Evolutionary conservation across 176 grass and related monocot genomes (phyloP).

Genomic region (Oryza nivara): DNA sequence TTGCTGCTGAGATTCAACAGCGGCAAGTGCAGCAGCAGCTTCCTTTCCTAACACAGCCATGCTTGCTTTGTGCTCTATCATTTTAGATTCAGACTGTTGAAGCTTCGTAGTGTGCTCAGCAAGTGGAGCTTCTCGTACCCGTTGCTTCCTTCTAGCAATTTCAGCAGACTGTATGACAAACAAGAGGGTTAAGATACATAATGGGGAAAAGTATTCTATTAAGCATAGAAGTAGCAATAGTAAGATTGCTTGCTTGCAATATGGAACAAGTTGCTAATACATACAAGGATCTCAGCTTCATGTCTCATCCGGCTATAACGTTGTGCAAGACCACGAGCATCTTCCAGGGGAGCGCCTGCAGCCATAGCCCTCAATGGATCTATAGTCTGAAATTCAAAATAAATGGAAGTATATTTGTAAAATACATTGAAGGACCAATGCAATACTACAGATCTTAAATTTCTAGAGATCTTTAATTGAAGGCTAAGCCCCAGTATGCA

Average conservation of each 20-base stretch:
- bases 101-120: constrained; percentile 86
- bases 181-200: constrained; percentile 31
- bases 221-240: constrained; percentile 29
- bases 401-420: constrained; percentile 34
- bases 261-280: background rate
- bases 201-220: background rate
- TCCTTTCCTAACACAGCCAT: constrained; percentile 98
- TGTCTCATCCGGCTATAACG: constrained; percentile 98
- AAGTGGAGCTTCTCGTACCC: constrained; percentile 84
- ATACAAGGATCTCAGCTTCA: constrained; percentile 88
- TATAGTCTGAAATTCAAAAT: constrained; percentile 67
- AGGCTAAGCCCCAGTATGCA: constrained; percentile 21
- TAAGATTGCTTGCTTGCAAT: constrained; percentile 14
- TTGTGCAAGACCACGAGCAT: constrained; percentile 90
- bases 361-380: constrained; percentile 90
- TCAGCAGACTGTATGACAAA: constrained; percentile 73
- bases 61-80: constrained; percentile 90
- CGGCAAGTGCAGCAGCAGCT: constrained; percentile 78
- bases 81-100: constrained; percentile 81
- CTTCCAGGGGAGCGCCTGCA: constrained; percentile 74
- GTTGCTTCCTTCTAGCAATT: constrained; percentile 84
- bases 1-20: constrained; percentile 91
- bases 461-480: constrained; percentile 12
- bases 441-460: background rate
- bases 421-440: constrained; percentile 20